Percentiles rank a stretch among this genome's conserved stretches.
Conservation (phyloP, 73 alveolate species). For the Tetrahymena elliotti region DNA sequence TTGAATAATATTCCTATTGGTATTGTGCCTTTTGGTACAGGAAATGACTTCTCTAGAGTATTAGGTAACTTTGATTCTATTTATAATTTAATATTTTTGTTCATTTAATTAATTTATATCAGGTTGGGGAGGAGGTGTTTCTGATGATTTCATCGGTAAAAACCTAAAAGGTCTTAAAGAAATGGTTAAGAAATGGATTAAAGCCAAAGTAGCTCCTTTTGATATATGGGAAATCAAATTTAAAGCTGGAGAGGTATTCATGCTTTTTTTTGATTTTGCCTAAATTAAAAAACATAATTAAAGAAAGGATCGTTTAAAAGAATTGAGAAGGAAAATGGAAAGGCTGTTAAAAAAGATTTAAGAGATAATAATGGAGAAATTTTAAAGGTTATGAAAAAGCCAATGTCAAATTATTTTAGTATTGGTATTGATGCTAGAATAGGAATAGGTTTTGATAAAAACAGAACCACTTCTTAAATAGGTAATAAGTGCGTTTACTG, state of each 20-base stretch:
- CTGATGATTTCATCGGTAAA: conserved; percentile 17
- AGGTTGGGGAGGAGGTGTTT: conserved; percentile 35
- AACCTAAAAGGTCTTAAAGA: conserved; percentile 17
- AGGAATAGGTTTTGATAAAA: conserved; percentile 81
- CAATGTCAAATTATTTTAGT: conserved; percentile 80
- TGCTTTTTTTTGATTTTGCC: background rate
- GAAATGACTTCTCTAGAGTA: conserved; percentile 63
- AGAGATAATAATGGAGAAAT: conserved; percentile 16
- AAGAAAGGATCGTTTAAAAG: conserved; percentile 56
- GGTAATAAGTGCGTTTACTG: conserved; percentile 79
- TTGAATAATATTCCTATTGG: conserved; percentile 33
- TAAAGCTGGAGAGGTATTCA: conserved; percentile 10
- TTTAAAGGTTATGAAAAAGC: conserved; percentile 37
- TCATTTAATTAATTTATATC: background rate
- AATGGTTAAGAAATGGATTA: conserved; percentile 26
- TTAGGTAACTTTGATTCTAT: no score
- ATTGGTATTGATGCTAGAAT: conserved; percentile 91
- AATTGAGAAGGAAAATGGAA: conserved; percentile 19
- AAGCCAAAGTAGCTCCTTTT: conserved; percentile 47
- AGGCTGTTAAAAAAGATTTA: background rate
- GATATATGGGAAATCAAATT: conserved; percentile 82
- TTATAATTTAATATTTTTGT: background rate
- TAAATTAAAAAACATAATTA: background rate
- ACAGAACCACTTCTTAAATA: conserved; percentile 56
- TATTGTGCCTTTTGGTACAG: conserved; percentile 73